Base-by-base conservation (phyloP, 345 rosid species). In the Aethionema arabicum region DNA sequence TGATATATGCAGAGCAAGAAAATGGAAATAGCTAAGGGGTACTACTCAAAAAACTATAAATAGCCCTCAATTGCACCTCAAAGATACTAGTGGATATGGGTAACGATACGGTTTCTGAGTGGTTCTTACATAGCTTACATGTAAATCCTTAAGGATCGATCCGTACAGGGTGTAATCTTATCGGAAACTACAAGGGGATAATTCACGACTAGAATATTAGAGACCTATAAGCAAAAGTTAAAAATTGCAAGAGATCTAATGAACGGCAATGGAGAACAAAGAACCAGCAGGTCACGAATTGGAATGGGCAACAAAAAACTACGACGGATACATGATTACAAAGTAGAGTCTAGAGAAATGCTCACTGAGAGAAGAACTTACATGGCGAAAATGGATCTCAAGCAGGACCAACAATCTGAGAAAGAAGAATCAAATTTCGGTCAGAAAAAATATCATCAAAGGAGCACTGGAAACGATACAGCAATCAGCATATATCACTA, bases 301-400 rank as follows among this genome's bases (percentile, higher is more conserved):
- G 8, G 1, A 11, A 40, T 11, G 11, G 44, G 11, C 3, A 4
- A 9, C 10, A 40, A 40, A 8, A 12, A 40, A 8, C 40, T 10
- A 37, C 7, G 40, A 37, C 1, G 15, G 29, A 8, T 33, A 30
- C 1, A 8, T n/a, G 39, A 39, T 4, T 30, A 51, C 1, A 49
- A 61, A 30, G 39, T 29, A 61, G 37, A 56, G 21, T 57, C 30
- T 31, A 29, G 21, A 32, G 0, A 9, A 15, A 0, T 50, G 12
- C 32, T 14, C 16, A 61, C 30, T 29, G 68, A 63, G 46, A 33
- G 48, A 39, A n/a, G 41, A 55, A 56, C 70, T 56, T 56, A 66
- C 70, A 56, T 66, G 48, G 70, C 46, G 49, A 66, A 39, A 66
- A 46, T 21, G 31, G 62, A 55, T 46, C n/a, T 36, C 55, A 16